Conservation (phyloP, 1,284 basidiomycete species). For the Pterula multifida region DNA sequence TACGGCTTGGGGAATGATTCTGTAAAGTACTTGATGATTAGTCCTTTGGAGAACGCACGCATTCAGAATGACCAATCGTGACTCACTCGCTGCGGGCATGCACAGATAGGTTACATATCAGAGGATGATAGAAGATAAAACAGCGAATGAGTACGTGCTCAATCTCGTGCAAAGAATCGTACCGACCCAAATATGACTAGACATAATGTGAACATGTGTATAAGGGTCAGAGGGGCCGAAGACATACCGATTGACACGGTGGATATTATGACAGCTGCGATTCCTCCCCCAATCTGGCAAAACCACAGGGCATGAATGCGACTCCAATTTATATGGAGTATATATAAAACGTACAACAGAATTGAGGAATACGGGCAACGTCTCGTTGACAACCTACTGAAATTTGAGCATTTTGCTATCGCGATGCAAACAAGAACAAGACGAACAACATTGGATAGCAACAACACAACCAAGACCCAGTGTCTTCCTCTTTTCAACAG, state of each 20-base stretch:
- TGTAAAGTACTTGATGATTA: constrained; percentile 15
- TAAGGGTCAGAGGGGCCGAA: not conserved
- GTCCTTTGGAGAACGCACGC: not conserved
- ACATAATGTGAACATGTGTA: not conserved
- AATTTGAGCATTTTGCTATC: constrained; percentile 8
- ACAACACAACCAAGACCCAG: constrained; percentile 88
- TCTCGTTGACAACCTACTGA: constrained; percentile 76
- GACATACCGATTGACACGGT: constrained; percentile 69
- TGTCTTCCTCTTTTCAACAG: constrained; percentile 77
- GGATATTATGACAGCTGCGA: constrained; percentile 76
- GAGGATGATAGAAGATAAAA: constrained; percentile 1
- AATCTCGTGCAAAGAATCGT: not conserved
- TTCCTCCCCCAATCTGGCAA: constrained; percentile 64
- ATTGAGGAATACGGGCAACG: constrained; percentile 89
- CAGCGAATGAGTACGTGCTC: not conserved
- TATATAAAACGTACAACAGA: constrained; percentile 51
- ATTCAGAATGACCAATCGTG: not conserved
- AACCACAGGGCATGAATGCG: constrained; percentile 1
- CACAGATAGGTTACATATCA: constrained; percentile 32
- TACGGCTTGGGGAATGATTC: constrained; percentile 80
- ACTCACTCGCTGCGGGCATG: constrained; percentile 2
- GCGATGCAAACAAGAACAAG: not conserved
- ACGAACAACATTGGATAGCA: constrained; percentile 76
- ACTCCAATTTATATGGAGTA: too few relatives aligned
- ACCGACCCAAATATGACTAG: constrained; percentile 73